A percentile compares a stretch with the other conserved stretches of the same genome.
Conservation (phyloP, 169 alveolate genomes). For the Plasmodium coatneyi region DNA sequence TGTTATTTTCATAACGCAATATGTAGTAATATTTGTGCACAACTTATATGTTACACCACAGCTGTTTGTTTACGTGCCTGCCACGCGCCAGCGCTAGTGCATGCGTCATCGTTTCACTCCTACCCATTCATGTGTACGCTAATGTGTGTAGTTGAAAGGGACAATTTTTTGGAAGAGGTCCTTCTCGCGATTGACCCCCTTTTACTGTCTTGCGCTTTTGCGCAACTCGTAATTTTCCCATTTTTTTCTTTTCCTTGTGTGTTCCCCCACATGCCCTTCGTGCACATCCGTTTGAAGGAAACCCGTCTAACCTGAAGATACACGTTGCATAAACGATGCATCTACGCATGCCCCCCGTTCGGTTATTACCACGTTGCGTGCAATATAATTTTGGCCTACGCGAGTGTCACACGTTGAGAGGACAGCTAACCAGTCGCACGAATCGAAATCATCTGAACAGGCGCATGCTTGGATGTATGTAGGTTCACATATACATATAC, state of each 20-base stretch:
- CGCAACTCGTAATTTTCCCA: neutral
- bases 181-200: neutral
- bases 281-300: neutral
- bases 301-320: neutral
- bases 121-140: neutral
- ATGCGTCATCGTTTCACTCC: neutral
- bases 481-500: neutral
- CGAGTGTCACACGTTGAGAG: neutral
- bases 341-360: neutral
- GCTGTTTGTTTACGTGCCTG: constrained; percentile 9
- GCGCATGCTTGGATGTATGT: neutral
- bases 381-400: neutral
- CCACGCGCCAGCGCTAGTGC: neutral
- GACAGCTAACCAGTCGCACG: neutral
- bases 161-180: neutral
- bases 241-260: neutral
- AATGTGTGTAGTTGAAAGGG: neutral
- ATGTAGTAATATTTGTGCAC: neutral
- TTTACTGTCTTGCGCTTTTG: neutral
- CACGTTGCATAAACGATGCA: neutral
- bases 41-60: neutral
- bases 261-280: neutral
- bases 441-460: neutral
- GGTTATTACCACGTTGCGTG: neutral
- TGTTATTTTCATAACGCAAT: neutral